Conservation (phyloP, 345 rosid species). For the Luvunga scandens region DNA sequence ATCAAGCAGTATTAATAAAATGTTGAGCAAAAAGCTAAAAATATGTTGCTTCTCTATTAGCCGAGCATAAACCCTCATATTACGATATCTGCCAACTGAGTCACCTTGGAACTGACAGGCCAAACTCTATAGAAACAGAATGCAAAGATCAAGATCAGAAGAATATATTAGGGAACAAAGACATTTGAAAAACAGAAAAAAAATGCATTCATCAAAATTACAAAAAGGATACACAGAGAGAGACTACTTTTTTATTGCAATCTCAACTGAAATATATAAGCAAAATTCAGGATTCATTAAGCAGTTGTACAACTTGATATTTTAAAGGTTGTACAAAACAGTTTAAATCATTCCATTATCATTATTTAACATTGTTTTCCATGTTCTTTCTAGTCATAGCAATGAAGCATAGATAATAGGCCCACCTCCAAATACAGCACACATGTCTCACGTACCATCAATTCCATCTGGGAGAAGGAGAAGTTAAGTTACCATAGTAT, state of each 20-base stretch:
- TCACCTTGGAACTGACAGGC: conserved; percentile 93
- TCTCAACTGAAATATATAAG: background rate
- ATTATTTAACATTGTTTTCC: conserved; percentile 10
- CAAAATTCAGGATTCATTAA: background rate
- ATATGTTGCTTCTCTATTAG: conserved; percentile 27
- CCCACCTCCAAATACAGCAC: conserved; percentile 80
- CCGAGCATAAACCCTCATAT: conserved; percentile 21
- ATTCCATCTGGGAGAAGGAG: conserved; percentile 95
- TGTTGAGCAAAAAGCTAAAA: conserved; percentile 14
- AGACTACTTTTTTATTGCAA: background rate
- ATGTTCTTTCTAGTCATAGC: conserved; percentile 19
- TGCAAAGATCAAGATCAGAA: conserved; percentile 30
- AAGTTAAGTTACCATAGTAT: conserved; percentile 44
- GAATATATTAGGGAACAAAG: background rate
- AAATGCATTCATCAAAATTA: background rate
- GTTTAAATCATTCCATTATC: background rate
- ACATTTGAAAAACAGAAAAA: background rate
- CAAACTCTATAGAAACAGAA: conserved; percentile 57
- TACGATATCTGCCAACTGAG: conserved; percentile 22
- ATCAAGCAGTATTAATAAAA: conserved; percentile 23
- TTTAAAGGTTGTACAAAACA: background rate
- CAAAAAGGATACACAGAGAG: background rate
- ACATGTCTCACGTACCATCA: conserved; percentile 90
- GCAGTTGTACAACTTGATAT: background rate
- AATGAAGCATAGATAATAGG: conserved; percentile 38